phyloP scores from a whole-genome alignment of 1,284 basidiomycete genomes.

The Xerocomus amazonicus region DNA sequence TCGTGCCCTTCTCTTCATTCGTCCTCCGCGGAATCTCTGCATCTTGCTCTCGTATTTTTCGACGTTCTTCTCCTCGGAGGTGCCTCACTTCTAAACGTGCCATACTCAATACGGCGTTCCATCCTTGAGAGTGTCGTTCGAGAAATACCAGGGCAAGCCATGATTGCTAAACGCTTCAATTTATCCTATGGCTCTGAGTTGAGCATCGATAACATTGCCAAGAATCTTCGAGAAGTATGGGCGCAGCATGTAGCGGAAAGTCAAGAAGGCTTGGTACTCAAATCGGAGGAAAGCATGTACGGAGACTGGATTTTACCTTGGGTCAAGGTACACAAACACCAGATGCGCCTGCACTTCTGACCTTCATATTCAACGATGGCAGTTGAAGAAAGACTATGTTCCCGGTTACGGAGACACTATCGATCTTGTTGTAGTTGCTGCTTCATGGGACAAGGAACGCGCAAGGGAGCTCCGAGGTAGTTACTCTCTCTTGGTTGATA shows the following conservation, averaged over 20 bases:
- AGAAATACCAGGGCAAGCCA: constrained; percentile 52
- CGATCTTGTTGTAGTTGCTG: constrained; percentile 75
- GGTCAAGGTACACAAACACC: constrained; percentile 59
- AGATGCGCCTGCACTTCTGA: not conserved
- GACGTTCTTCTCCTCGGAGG: constrained; percentile 71
- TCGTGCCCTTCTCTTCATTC: constrained; percentile 49
- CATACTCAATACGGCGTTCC: constrained; percentile 58
- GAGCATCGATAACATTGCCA: constrained; percentile 12
- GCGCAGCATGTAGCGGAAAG: constrained; percentile 46
- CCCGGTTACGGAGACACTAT: constrained; percentile 75
- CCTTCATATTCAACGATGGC: not conserved
- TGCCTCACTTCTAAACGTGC: constrained; percentile 47
- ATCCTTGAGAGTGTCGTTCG: constrained; percentile 57
- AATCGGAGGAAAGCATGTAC: constrained; percentile 65
- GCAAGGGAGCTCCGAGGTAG: constrained; percentile 72
- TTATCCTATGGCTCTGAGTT: constrained; percentile 34
- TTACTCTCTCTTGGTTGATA: constrained; percentile 8
- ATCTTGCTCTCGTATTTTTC: constrained; percentile 81
- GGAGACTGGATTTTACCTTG: constrained; percentile 61
- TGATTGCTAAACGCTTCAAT: constrained; percentile 52
- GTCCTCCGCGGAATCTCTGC: constrained; percentile 43
- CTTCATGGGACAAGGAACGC: constrained; percentile 74
- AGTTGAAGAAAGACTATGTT: constrained; percentile 78
- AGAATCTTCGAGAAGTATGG: constrained; percentile 47
- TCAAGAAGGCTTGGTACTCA: constrained; percentile 74